Evolutionary conservation across 192 early-diverging fungal genomes (phyloP), one percentile per base, ranked within the genome.

Genomic region (Backusella luteola): DNA sequence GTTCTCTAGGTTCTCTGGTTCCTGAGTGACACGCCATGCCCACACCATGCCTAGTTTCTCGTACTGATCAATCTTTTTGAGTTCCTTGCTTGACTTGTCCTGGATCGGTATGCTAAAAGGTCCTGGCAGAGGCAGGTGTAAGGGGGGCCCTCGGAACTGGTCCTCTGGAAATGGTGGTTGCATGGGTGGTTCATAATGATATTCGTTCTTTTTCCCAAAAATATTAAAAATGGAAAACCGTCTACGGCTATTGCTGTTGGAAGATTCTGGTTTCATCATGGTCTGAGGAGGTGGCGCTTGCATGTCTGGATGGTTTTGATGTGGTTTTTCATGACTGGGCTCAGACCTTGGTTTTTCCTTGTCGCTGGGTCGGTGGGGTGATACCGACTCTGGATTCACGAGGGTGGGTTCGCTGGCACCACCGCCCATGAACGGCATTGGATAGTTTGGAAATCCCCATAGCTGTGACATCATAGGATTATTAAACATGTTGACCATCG

Each of bases 141-240:
- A 9, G 3, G 56, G 56, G 26, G 56, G 19, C 19, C 49, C 52
- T 29, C 56, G 56, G 23, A 63, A 63, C 12, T 63, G 56, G 8
- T 63, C 56, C 23, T 63, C 56, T 63, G 56, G 23, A 63, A 63
- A 63, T 17, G 52, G 49, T 21, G 19, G 56, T 63, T 63, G 56
- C 56, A 63, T 63, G 9, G 7, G 53, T 56, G 56, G 23, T 14
- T 63, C 56, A 63, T 14, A 63, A 29, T 26, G 56, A 63, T 63
- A 63, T 63, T 63, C 56, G 23, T 63, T 63, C 56, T 63, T 63
- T 63, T 63, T 63, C 0, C 56, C 56, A 63, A 63, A 63, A 7
- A 63, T 26, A 63, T 63, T 63, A 63, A 63, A 63, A 63, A 63
- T 23, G 21, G 56, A 63, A 63, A 63, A 63, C 4, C 56, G 56